Evolutionary conservation across 441 rosid species (phyloP), one percentile per base, ranked within the genome.

Genomic region (Breynia disticha): DNA sequence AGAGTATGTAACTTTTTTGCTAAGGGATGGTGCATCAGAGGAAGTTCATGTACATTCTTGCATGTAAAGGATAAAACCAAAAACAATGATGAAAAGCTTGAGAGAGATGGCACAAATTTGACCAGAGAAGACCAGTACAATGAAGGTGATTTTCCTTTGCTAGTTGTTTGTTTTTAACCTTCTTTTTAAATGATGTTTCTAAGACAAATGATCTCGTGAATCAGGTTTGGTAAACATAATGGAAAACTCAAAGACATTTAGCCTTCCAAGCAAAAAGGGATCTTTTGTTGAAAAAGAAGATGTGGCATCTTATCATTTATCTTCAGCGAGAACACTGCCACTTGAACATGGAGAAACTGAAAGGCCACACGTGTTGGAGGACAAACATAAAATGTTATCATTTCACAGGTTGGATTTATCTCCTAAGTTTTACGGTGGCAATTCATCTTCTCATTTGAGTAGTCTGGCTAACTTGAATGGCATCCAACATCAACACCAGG

Each of bases 21-120:
- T 32, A 82, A 71, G 74, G 97, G 99, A 28, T 80, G 97, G 95
- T 93, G 99, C 81, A 64, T 72, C 60, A 89, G 69, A 64, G 97
- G 96, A 65, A 75, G 55, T 52, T 77, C 77, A 5, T 93, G 99
- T 73, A 84, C 66, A 76, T 93, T 89, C 74, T 76, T 84, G 65
- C 99, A 93, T 63, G 56, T 71, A 50, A 86, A 76, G 43, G 80
- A 74, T 51, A 60, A 62, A 46, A 50, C 39, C 7, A 67, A 58
- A 58, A 48, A 16, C 59, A 50, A 60, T 49, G 56, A 51, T 51
- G 74, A 63, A 59, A 77, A 60, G 53, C 67, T 20, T 32, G 70
- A 46, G 37, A 68, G 46, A 60, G 72, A 59, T 56, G 50, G 59
- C 24, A 61, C 82, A 56, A 59, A 50, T 67, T 61, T 46, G 54